Evolutionary conservation across 148 eudicot genomes (phyloP).

Genomic region (Oxyria digyna): DNA sequence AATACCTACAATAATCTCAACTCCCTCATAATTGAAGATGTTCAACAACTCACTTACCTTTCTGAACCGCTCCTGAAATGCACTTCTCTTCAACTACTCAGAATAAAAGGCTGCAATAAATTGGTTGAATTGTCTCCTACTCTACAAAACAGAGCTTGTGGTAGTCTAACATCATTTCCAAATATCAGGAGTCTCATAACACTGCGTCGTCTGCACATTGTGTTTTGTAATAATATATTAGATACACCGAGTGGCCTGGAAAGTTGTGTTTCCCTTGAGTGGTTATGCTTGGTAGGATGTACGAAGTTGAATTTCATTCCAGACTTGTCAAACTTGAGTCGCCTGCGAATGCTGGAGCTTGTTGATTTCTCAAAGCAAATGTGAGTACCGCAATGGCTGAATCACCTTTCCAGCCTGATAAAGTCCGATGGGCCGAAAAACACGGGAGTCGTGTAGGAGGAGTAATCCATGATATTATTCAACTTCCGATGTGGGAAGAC

Average conservation of each 20-base stretch:
- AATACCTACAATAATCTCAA: neutral
- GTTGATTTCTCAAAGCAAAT: neutral
- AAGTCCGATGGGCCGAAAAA: no score
- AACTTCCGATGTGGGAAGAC: no score
- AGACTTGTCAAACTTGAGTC: neutral
- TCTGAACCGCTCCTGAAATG: neutral
- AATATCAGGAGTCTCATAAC: neutral
- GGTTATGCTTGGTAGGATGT: neutral
- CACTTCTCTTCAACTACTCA: neutral
- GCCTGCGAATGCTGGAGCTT: no score
- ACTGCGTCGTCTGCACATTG: neutral
- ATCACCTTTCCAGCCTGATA: neutral
- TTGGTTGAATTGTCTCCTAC: neutral
- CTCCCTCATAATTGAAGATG: neutral
- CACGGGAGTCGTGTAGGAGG: no score
- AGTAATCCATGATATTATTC: no score
- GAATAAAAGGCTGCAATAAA: neutral
- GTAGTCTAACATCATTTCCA: neutral
- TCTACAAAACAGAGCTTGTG: neutral
- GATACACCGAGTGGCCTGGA: neutral
- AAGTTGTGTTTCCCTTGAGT: neutral
- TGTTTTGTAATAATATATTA: neutral
- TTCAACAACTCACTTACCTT: neutral
- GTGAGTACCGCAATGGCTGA: neutral
- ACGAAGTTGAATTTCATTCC: neutral